Base-by-base conservation (phyloP, 345 rosid genomes). In the Hibiscus tridactylites region DNA sequence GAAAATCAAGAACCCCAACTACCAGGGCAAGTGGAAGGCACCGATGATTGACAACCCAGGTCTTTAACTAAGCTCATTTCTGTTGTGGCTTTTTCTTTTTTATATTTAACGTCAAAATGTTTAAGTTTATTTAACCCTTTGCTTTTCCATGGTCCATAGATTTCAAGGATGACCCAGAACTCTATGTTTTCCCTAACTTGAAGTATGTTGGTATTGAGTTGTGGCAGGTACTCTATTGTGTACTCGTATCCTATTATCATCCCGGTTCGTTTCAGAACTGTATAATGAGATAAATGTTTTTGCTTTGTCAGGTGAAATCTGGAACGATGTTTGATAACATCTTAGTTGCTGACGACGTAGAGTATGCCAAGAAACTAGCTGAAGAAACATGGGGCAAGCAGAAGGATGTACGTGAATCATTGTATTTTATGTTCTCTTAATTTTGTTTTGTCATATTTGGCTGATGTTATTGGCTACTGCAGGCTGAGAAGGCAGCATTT, bases 31-130 rank as follows among this genome's bases (percentile, higher is more conserved):
- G 79, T 95, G 99, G 99, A 89, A 88, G 88, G 89, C 98, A 62
- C 98, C 99, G 17, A 56, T 77, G 88, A 92, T 96, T 76, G 98
- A 92, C 83, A 96, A 96, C 88, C 98, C 99, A 82, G 99, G 99
- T 92, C 76, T 16, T 53, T 53, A 3, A 12, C 42, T 28, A 15
- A 42, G 16, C 11, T 28, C 58, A 10, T 42, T 78, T 67, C 46
- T 42, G n/a, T 42, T 10, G 56, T 70, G 12, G 10, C 28, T 53
- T 53, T 7, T 47, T 35, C 13, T 35, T 35, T 60, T 60, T n/a
- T 59, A 6, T 68, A 63, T 17, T 3, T 37, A 19, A 57, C 9
- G 10, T 15, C 2, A 16, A 35, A 42, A 5, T 0, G 24, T 28
- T 19, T 54, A 2, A n/a, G 28, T 46, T 39, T 8, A 46, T 53